Base-by-base conservation (phyloP, 208 protist species). In the Vickermania spadyakhi region DNA sequence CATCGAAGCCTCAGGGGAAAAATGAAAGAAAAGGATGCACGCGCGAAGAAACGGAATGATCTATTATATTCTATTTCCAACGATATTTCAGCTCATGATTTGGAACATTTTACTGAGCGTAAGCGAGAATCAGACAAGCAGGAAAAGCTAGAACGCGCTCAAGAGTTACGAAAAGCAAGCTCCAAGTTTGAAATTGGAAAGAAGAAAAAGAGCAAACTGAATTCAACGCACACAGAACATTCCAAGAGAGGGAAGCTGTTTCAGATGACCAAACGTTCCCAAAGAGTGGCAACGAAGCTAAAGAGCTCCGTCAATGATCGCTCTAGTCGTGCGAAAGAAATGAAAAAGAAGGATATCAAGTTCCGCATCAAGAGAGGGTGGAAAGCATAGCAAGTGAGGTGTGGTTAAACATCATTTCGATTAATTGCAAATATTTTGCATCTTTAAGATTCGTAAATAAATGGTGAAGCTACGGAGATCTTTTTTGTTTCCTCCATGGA, bases 271-370 rank as follows among this genome's bases (percentile, higher is more conserved):
- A 93, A 93, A 73, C 78, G 89, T 0, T 93, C 84, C 28, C 76
- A 74, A 28, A 84, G 89, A 30, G 89, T 96, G 27, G 84, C 81
- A 14, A 80, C 78, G 5, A 93, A 92, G 72, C 73, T 93, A 51
- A 86, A 83, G 75, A 85, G 74, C 62, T 93, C 86, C 54, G 82
- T 89, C 7, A 64, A 62, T 0, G 84, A 93, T 52, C 73, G 86
- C 26, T 74, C 81, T 11, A 80, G 64, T 14, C 68, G 79, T 14
- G 79, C 70, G 23, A 96, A 96, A 72, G 78, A 91, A 41, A 96
- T 92, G 71, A 90, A 91, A 70, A 93, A 93, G 81, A 96, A 93
- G 74, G 79, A 93, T 59, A 81, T 96, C 68, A 96, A 96, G 64
- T 96, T 96, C 76, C 86, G 89, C 70, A 96, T 96, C 58, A 79